Percentiles rank a stretch among this genome's conserved stretches.
Evolutionary conservation across 1,139 yeast genomes (phyloP).

Genomic region (Pneumocystis oryctolagi): DNA sequence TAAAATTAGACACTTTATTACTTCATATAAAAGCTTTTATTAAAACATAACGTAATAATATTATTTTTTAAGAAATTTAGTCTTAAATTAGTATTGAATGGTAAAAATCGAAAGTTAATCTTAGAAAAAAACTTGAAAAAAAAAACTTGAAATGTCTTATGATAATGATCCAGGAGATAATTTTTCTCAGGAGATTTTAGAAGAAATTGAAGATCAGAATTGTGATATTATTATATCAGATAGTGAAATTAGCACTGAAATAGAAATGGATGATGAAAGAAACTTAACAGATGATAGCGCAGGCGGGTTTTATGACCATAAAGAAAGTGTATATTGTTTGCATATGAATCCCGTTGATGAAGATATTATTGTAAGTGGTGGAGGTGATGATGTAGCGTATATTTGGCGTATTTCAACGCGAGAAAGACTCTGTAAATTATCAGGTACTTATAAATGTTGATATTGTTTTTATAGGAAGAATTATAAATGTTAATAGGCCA

Average conservation of each 20-base stretch:
- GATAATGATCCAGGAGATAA: conserved; percentile 16
- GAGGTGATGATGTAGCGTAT: conserved; percentile 69
- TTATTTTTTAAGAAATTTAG: not conserved
- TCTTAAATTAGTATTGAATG: too few relatives aligned
- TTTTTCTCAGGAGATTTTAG: conserved; percentile 15
- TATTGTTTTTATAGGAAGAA: conserved; percentile 54
- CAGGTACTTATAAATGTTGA: conserved; percentile 38
- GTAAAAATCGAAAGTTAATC: not conserved
- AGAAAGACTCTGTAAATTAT: conserved; percentile 12
- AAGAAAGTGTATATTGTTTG: conserved; percentile 67
- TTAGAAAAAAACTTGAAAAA: not conserved
- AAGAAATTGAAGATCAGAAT: conserved; percentile 33
- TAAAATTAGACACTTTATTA: too few relatives aligned
- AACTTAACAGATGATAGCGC: conserved; percentile 82
- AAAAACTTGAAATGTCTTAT: conserved; percentile 12
- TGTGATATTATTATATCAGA: conserved; percentile 35
- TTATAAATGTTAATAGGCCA: conserved; percentile 65
- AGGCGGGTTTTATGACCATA: conserved; percentile 76
- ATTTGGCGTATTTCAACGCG: conserved; percentile 43
- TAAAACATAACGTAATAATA: too few relatives aligned
- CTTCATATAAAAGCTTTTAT: too few relatives aligned
- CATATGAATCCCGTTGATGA: conserved; percentile 72
- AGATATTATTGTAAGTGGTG: conserved; percentile 71
- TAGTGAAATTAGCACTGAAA: not conserved
- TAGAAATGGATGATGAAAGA: not conserved